A percentile compares a stretch with the other conserved stretches of the same genome.
phyloP scores from a whole-genome alignment of 352 stramenopile species.

The Phytophthora cryptogea region DNA sequence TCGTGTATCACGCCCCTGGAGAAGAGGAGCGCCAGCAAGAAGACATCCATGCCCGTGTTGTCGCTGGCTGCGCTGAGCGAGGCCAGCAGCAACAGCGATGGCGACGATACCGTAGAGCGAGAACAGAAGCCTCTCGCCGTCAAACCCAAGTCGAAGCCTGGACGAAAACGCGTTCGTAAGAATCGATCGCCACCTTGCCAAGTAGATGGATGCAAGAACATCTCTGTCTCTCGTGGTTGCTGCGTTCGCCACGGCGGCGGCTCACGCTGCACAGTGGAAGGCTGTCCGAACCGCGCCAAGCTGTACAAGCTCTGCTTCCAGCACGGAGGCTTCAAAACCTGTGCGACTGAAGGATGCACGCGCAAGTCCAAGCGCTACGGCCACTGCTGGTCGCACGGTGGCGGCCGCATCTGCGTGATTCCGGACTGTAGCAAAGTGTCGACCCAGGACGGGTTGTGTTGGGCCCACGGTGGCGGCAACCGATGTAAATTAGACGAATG shows the following conservation, averaged over 20 bases:
- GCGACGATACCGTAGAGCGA: slow-evolving; percentile 24
- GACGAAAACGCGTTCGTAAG: slow-evolving; percentile 36
- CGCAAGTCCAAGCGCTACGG: slow-evolving; percentile 70
- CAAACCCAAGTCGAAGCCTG: slow-evolving; percentile 12
- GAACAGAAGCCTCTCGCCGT: not conserved
- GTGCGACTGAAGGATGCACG: slow-evolving; percentile 56
- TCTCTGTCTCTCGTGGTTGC: slow-evolving; percentile 52
- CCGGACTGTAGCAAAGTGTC: slow-evolving; percentile 60
- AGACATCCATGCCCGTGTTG: slow-evolving; percentile 7
- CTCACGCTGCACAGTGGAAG: slow-evolving; percentile 44
- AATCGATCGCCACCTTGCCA: slow-evolving; percentile 58
- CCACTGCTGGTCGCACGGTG: slow-evolving; percentile 73
- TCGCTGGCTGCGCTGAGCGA: slow-evolving; percentile 20
- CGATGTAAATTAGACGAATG: slow-evolving; percentile 28
- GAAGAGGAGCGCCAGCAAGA: slow-evolving; percentile 24
- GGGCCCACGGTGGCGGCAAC: slow-evolving; percentile 30
- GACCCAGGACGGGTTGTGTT: slow-evolving; percentile 32
- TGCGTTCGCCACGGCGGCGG: slow-evolving; percentile 62
- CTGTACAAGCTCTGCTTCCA: slow-evolving; percentile 33
- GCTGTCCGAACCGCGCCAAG: slow-evolving; percentile 32
- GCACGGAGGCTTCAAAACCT: slow-evolving; percentile 55
- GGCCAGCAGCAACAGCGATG: slow-evolving; percentile 22
- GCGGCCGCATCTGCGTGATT: slow-evolving; percentile 61
- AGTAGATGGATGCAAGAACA: slow-evolving; percentile 66
- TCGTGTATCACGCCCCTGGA: slow-evolving; percentile 36